Evolutionary conservation across 495 filamentous ascomycete species (phyloP), one percentile per base, ranked within the genome.

Genomic region (Amphirosellinia nigrospora): DNA sequence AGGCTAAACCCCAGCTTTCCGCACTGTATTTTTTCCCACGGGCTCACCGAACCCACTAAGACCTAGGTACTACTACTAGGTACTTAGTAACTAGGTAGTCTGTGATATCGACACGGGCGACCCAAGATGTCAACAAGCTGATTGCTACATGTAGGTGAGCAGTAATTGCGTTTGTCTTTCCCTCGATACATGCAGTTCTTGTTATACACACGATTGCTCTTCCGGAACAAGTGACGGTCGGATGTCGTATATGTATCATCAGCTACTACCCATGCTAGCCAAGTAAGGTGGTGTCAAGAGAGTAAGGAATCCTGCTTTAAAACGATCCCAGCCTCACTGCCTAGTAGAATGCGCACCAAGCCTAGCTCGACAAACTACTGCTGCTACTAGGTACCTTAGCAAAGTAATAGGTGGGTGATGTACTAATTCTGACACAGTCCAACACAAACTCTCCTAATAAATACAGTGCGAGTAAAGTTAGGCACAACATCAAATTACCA

Each of bases 281-380:
- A 52, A 65, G 46, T 38, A 41, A 41, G 46, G 45, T 53, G 46
- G 63, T 65, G 28, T 65, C 63, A 53, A 65, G 46, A 65, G 63
- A 53, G 63, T 65, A 65, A 65, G 63, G 53, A 65, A 65, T 65
- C 63, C 63, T 65, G 63, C 63, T 53, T 65, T 65, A 52, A 65
- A 53, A 53, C 63, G n/a, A 52, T 53, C 63, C 63, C 63, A 65
- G 62, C 62, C 62, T 65, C 62, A 53, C 34, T 23, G 11, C 21
- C n/a, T 23, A 21, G 34, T 36, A 62, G 38, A 43, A 43, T 45
- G 7, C 60, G 39, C 36, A 63, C 23, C 34, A 36, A 36, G n/a
- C n/a, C 58, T 41, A 61, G 58, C 34, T 41, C 16, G 56, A 19
- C 56, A 15, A 38, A 41, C 56, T 60, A 60, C 56, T 60, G 36